phyloP scores from a whole-genome alignment of 1,284 basidiomycete genomes.

The Lentinula novae-zelandiae region DNA sequence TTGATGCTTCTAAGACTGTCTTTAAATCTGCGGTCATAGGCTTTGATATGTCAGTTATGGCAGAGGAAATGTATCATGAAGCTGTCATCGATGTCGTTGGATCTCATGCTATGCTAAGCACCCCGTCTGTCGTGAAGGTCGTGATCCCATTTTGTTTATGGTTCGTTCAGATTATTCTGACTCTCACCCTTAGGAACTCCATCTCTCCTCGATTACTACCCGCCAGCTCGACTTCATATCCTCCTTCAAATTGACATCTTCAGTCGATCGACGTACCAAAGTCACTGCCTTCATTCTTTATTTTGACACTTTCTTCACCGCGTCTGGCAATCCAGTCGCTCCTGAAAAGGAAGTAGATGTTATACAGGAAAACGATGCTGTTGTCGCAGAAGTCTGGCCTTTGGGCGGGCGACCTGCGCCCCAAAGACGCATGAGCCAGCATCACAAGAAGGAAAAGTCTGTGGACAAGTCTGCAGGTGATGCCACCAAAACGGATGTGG shows the following conservation, averaged over 20 bases:
- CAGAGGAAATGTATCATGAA: slow-evolving; percentile 65
- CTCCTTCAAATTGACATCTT: slow-evolving; percentile 67
- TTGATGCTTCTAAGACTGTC: background rate
- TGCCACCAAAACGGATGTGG: slow-evolving; percentile 38
- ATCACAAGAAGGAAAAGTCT: slow-evolving; percentile 16
- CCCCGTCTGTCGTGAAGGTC: slow-evolving; percentile 65
- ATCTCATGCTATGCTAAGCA: slow-evolving; percentile 66
- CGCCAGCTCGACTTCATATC: slow-evolving; percentile 79
- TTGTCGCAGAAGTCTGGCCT: slow-evolving; percentile 76
- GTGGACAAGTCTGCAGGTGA: slow-evolving; percentile 17
- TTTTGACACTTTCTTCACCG: slow-evolving; percentile 91
- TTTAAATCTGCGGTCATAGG: slow-evolving; percentile 39
- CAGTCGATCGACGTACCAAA: slow-evolving; percentile 54
- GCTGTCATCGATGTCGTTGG: slow-evolving; percentile 81
- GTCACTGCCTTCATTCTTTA: slow-evolving; percentile 87
- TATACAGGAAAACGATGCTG: slow-evolving; percentile 52
- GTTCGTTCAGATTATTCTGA: background rate
- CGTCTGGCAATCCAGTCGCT: slow-evolving; percentile 51
- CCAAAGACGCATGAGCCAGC: slow-evolving; percentile 37
- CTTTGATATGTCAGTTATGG: slow-evolving; percentile 83
- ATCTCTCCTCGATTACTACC: slow-evolving; percentile 59
- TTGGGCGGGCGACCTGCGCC: slow-evolving; percentile 57
- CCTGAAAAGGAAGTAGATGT: slow-evolving; percentile 47
- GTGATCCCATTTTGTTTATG: background rate
- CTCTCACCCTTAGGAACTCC: slow-evolving; percentile 56